Evolutionary conservation across 2,329 filamentous ascomycete genomes (phyloP), one percentile per base, ranked within the genome.

Genomic region (Penicillium corylophilum): DNA sequence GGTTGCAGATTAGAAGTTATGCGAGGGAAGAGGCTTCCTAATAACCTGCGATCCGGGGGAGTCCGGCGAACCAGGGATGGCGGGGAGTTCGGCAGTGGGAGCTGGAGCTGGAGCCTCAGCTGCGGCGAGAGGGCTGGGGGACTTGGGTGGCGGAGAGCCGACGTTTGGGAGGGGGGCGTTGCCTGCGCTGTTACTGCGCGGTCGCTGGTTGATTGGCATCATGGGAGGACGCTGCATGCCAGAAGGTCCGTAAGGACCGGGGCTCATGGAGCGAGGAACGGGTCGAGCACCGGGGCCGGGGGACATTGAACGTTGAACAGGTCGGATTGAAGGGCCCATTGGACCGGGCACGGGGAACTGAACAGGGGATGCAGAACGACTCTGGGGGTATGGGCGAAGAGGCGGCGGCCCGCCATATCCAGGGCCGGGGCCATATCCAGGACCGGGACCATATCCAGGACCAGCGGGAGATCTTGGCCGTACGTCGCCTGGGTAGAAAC

Each of bases 1-100:
- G 33, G 8, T 20, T 20, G 33, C 33, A 20, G 33, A 36, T 20
- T 36, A 38, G 18, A 38, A 38, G 35, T 20, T 20, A 9, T 38
- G 35, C 16, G 35, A 79, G 5, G 81, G 79, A 36, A 84, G 77
- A 23, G 82, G 80, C 66, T 84, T 84, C 49, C 81, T 77, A 59
- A 70, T 74, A 53, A 82, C 73, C 23, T 77, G 71, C 26, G 74
- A 55, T 39, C 44, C 56, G 2, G 67, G 35, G 72, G 71, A 49
- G 62, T 67, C 47, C 56, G 71, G 44, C 58, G 65, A 64, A 40
- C 62, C 67, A 35, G 78, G 77, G 60, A 80, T 77, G 5, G 76
- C 74, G 57, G 67, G 65, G 12, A 67, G 64, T 7, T 60, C 58
- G 20, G 47, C 75, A 75, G 43, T 77, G 68, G 50, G 78, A n/a